Percentiles rank a stretch among this genome's conserved stretches.
These are phyloP conservation scores for Talaromyces sp. DNA, from an alignment of 2,329 filamentous ascomycete genomes.

Conservation along the genomic window DNA sequence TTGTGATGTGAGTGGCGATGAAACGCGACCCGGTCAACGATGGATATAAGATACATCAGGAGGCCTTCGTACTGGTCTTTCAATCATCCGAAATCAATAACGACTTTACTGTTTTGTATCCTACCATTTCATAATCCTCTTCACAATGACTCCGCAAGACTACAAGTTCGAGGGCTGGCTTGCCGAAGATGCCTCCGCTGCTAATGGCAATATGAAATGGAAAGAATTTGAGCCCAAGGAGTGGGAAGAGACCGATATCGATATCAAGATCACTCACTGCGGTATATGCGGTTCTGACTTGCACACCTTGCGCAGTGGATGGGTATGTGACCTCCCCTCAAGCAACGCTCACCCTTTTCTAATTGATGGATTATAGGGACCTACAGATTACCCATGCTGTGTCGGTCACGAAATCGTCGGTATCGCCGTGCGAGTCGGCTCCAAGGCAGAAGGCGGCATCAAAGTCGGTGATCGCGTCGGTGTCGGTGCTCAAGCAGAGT, in stretches of 20 bases:
- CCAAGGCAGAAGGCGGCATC: constrained; percentile 31
- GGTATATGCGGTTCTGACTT: constrained; percentile 65
- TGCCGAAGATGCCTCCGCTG: neutral
- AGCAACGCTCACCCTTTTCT: too few relatives aligned
- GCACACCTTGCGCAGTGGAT: constrained; percentile 55
- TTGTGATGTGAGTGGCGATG: constrained; percentile 1
- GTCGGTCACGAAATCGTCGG: constrained; percentile 68
- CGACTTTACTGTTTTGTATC: neutral
- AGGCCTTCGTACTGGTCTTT: neutral
- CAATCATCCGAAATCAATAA: neutral
- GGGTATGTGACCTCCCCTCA: constrained; percentile 32
- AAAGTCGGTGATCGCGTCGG: constrained; percentile 44
- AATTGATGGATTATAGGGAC: constrained; percentile 25
- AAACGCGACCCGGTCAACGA: neutral
- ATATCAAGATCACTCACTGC: constrained; percentile 64
- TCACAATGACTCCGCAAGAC: constrained; percentile 12
- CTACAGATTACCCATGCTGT: constrained; percentile 46
- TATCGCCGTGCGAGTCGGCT: constrained; percentile 57
- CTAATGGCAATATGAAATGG: constrained; percentile 54
- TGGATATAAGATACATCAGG: neutral
- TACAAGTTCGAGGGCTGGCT: constrained; percentile 19
- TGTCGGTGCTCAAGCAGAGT: constrained; percentile 61
- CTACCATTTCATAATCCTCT: neutral
- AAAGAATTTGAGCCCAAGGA: constrained; percentile 60
- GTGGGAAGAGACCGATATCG: constrained; percentile 66